Conservation (phyloP, 1,284 basidiomycete genomes). For the Schizophyllum amplum region DNA sequence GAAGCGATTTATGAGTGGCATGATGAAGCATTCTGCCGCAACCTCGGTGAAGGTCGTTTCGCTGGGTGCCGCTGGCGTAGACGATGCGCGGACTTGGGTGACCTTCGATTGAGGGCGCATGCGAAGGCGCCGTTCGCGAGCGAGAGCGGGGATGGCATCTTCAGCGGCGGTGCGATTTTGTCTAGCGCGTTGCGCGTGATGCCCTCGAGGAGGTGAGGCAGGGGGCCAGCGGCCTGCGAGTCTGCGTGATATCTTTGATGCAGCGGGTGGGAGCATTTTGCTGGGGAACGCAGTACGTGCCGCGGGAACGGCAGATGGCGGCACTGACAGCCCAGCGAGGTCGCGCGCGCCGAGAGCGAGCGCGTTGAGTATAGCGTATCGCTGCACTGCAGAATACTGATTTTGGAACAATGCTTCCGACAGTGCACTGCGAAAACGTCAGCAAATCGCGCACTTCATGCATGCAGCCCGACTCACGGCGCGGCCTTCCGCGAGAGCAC, state of each 20-base stretch:
- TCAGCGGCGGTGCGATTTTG: conserved; percentile 39
- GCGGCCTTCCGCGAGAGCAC: conserved; percentile 67
- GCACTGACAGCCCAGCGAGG: conserved; percentile 61
- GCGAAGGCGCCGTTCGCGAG: conserved; percentile 70
- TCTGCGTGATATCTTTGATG: conserved; percentile 58
- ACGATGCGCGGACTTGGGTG: conserved; percentile 29
- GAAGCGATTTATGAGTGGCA: conserved; percentile 84
- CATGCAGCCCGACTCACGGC: conserved; percentile 49
- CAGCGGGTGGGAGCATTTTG: conserved; percentile 66
- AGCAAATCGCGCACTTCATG: conserved; percentile 1
- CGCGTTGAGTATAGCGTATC: conserved; percentile 79
- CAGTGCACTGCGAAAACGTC: conserved; percentile 47
- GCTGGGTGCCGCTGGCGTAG: conserved; percentile 11
- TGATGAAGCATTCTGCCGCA: conserved; percentile 80
- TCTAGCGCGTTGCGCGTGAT: conserved; percentile 55
- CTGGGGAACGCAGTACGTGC: conserved; percentile 60
- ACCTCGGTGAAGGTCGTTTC: conserved; percentile 59
- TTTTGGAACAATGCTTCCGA: conserved; percentile 90
- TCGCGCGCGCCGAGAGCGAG: conserved; percentile 83
- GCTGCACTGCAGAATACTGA: conserved; percentile 83
- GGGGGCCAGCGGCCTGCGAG: conserved; percentile 25
- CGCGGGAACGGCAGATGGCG: conserved; percentile 29
- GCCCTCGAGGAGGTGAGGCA: conserved; percentile 49
- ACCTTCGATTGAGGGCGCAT: conserved; percentile 44
- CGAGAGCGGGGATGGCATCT: conserved; percentile 48